Conservation (phyloP, 2,329 filamentous ascomycete genomes). For the Diplodia mutila region DNA sequence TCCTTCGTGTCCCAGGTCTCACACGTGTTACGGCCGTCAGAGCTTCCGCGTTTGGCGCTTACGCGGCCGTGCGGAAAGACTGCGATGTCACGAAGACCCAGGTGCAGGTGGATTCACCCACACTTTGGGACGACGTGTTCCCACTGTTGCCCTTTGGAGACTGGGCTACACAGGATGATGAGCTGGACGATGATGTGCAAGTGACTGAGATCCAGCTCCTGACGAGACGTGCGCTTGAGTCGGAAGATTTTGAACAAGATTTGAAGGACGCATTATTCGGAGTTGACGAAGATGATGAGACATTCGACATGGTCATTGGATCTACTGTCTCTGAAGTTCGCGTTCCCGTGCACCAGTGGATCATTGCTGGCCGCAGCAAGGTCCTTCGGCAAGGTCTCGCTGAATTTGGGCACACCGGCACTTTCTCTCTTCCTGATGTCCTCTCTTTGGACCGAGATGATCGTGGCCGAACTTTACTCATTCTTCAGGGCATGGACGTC, state of each 20-base stretch:
- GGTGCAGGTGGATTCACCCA: conserved; percentile 68
- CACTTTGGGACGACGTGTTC: conserved; percentile 73
- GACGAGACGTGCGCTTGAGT: conserved; percentile 63
- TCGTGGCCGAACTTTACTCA: conserved; percentile 60
- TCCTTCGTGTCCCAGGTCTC: conserved; percentile 84
- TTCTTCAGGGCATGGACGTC: conserved; percentile 73
- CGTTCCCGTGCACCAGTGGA: conserved; percentile 82
- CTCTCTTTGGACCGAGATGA: conserved; percentile 59
- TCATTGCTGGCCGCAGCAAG: conserved; percentile 74
- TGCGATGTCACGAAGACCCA: conserved; percentile 77
- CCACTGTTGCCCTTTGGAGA: conserved; percentile 69
- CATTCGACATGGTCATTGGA: conserved; percentile 49
- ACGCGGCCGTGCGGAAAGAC: conserved; percentile 83
- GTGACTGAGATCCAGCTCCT: conserved; percentile 52
- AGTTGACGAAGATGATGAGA: conserved; percentile 44
- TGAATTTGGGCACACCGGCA: conserved; percentile 59
- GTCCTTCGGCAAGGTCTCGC: conserved; percentile 63
- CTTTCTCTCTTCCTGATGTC: conserved; percentile 62
- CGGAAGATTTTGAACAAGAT: conserved; percentile 68
- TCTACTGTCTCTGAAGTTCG: conserved; percentile 68
- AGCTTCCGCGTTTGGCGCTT: conserved; percentile 87
- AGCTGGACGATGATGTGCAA: conserved; percentile 49
- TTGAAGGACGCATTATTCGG: conserved; percentile 52
- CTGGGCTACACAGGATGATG: conserved; percentile 42
- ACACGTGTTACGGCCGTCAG: conserved; percentile 83